Percentiles rank a stretch among this genome's conserved stretches.
These are phyloP conservation scores for Omphalotus guepiniiformis DNA, from an alignment of 768 basidiomycete species.

Conservation along the genomic window DNA sequence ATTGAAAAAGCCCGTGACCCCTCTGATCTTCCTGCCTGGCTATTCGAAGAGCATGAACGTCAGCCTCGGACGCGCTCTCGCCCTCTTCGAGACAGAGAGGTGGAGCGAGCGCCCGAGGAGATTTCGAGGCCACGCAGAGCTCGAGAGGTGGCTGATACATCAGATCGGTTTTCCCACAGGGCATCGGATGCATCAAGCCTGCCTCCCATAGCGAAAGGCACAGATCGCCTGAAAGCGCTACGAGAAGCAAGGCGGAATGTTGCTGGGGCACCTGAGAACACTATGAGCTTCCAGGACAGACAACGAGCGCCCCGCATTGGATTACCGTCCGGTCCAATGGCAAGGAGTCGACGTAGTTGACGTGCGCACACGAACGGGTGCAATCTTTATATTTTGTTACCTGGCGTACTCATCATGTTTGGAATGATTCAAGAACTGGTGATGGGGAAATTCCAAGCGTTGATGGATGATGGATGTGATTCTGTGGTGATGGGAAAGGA, in stretches of 20 bases:
- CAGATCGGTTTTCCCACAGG: neutral
- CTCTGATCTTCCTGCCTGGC: conserved; percentile 60
- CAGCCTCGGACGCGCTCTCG: conserved; percentile 22
- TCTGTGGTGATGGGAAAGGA: neutral
- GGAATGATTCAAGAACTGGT: too few species aligned
- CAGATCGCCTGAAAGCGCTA: conserved; percentile 45
- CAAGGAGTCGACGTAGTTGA: too few species aligned
- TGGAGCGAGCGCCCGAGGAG: conserved; percentile 10
- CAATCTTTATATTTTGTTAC: too few species aligned
- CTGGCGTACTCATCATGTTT: too few species aligned
- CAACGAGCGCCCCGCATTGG: conserved; percentile 29
- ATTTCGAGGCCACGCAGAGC: neutral
- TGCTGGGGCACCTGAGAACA: neutral
- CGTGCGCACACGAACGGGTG: too few species aligned
- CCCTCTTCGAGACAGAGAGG: conserved; percentile 13
- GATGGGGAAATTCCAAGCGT: too few species aligned
- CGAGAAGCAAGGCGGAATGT: conserved; percentile 44
- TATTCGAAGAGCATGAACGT: conserved; percentile 57
- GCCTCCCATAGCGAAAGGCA: conserved; percentile 27
- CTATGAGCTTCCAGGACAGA: neutral
- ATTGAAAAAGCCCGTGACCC: conserved; percentile 54
- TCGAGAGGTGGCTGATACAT: neutral
- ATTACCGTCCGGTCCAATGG: conserved; percentile 33
- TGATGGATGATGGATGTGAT: too few species aligned
- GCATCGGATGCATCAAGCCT: too few species aligned